phyloP scores from a whole-genome alignment of 2,329 filamentous ascomycete species.

The Trichoderma harzianum region DNA sequence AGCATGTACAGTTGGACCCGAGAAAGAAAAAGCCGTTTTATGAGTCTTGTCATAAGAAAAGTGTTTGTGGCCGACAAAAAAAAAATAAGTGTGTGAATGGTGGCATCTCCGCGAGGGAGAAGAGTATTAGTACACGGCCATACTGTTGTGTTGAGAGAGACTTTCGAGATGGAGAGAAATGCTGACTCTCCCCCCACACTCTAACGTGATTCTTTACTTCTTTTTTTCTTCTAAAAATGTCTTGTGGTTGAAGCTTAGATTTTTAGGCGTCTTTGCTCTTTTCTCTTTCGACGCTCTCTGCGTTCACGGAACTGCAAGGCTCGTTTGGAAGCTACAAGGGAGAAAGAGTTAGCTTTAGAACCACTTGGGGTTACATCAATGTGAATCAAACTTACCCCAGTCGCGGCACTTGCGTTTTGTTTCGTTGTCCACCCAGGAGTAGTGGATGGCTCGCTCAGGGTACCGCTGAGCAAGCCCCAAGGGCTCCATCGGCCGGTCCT shows the following conservation, averaged over 20 bases:
- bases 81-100: not conserved
- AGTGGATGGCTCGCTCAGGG: conserved; percentile 45
- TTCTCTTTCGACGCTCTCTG: conserved; percentile 37
- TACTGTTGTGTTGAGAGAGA: not conserved
- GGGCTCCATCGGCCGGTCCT: conserved; percentile 36
- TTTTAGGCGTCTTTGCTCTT: conserved; percentile 37
- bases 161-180: not conserved
- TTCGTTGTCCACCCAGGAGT: conserved; percentile 42
- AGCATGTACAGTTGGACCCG: not conserved
- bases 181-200: not conserved
- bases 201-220: not conserved
- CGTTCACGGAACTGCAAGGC: conserved; percentile 37
- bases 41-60: not conserved
- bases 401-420: conserved; percentile 37
- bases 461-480: conserved; percentile 42
- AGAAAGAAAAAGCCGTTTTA: not conserved
- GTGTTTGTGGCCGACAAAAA: not conserved
- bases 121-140: not conserved
- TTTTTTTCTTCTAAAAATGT: not conserved
- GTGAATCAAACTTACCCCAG: conserved; percentile 37
- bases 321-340: conserved; percentile 32
- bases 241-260: conserved; percentile 24
- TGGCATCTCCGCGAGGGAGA: not conserved
- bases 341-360: not conserved
- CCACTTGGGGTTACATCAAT: not conserved